A percentile compares a stretch with the other conserved stretches of the same genome.
phyloP scores from a whole-genome alignment of 495 filamentous ascomycete genomes.

The Aspergillus conjunctus region DNA sequence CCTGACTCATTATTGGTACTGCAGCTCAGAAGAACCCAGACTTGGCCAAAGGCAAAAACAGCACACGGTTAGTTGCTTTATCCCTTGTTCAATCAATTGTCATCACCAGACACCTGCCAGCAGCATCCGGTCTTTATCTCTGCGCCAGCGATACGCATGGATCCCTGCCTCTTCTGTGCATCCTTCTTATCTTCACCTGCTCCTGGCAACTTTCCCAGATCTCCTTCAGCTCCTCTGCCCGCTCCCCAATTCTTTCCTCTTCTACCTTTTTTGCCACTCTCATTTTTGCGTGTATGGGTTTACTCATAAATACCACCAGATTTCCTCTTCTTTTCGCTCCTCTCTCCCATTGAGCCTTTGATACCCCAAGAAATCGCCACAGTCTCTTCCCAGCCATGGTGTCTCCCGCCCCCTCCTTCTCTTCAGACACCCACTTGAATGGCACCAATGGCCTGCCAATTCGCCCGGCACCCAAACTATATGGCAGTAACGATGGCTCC shows the following conservation, averaged over 20 bases:
- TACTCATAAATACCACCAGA: slow-evolving; percentile 11
- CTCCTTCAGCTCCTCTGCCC: neutral
- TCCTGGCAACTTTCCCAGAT: neutral
- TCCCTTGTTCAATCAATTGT: slow-evolving; percentile 1
- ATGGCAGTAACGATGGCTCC: slow-evolving; percentile 38
- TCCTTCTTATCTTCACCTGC: slow-evolving; percentile 19
- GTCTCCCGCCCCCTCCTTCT: slow-evolving; percentile 36
- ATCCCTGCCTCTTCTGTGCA: slow-evolving; percentile 13
- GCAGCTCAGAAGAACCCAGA: neutral
- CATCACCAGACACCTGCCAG: neutral
- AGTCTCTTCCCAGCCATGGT: slow-evolving; percentile 32
- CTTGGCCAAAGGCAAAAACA: neutral
- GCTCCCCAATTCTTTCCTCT: slow-evolving; percentile 1
- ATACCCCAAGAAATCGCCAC: neutral
- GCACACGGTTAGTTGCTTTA: neutral
- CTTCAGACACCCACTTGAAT: slow-evolving; percentile 37
- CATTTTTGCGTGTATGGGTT: slow-evolving; percentile 7
- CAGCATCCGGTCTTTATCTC: slow-evolving; percentile 7
- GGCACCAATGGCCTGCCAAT: slow-evolving; percentile 36
- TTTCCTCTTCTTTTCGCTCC: neutral
- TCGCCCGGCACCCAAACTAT: slow-evolving; percentile 40
- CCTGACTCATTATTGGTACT: slow-evolving; percentile 6
- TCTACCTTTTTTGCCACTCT: slow-evolving; percentile 2
- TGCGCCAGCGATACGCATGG: slow-evolving; percentile 1
- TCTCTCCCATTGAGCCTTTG: neutral